Evolutionary conservation across 2,329 filamentous ascomycete genomes (phyloP), one percentile per base, ranked within the genome.

Genomic region (Raffaelea deltoideospora): DNA sequence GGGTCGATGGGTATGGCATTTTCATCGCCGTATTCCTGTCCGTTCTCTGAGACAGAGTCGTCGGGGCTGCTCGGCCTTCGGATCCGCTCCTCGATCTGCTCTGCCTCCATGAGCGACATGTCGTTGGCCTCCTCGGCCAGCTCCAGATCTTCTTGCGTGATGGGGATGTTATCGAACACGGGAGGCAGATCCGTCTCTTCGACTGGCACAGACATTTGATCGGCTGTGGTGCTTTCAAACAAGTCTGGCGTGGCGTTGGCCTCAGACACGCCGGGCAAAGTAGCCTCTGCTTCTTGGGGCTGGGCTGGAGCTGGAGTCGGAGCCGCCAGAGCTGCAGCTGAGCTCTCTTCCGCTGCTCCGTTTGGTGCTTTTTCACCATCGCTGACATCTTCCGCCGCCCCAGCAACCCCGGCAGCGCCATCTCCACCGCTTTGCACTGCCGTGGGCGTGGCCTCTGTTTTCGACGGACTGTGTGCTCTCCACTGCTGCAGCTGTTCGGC

Each of bases 21-120:
- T 50, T 81, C 76, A 45, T 81, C 74, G 3, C 67, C 74, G 47
- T 79, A 79, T 43, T 76, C 70, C 43, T 79, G 69, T 47, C 72
- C 78, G 1, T 68, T 67, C 41, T 77, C 72, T 0, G 75, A 79
- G 3, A 65, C 51, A 0, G 62, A 56, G 30, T 69, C 64, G 14
- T 71, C 65, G 34, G 61, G 54, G n/a, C 36, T 50, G 37, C 41
- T 44, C 40, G 38, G 42, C 42, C 34, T 40, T 20, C 50, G 41
- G 13, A 48, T 44, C 33, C 52, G 44, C 10, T 61, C 54, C 2
- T 64, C 55, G 3, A 58, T 41, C 17, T 57, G 49, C 19, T 57
- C 54, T 5, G 59, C 55, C 35, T 68, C 65, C 51, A 72, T 52
- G 10, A 72, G 49, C 2, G 71, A 75, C 65, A 76, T 69, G 45